Base-by-base conservation (phyloP, 345 rosid genomes). In the Camelina sativa region DNA sequence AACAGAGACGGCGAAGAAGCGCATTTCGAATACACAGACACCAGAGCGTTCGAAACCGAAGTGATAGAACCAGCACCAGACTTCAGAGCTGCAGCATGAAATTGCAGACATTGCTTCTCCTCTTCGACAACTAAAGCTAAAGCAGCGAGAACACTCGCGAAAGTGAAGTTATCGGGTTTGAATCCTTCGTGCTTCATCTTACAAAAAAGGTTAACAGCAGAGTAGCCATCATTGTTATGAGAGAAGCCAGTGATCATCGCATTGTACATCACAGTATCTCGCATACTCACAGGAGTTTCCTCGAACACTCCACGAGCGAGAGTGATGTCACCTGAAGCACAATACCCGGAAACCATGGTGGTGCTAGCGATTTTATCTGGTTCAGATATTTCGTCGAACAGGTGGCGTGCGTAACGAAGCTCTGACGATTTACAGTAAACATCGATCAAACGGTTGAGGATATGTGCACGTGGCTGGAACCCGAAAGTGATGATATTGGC, bases 361-460 rank as follows among this genome's bases (percentile, higher is more conserved):
- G 82, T 80, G 66, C 82, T 80, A 12, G 80, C 80, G 59, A 80
- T 46, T 65, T 56, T 70, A 62, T 80, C 82, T 62, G 80, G 82
- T 15, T 75, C 68, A 2, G 70, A 30, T 16, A 54, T 75, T 58
- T 43, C 80, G 11, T 75, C 80, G 80, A 80, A 80, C 69, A 75
- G 47, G 0, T 71, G 66, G 65, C 80, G 80, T n/a, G 82, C 82
- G 41, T 75, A 80, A 9, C 10, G 8, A 3, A 75, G 74, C 37
- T 71, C 52, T 20, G 80, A 65, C 1, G 77, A 71, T 80, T 80
- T 80, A 46, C 80, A 80, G 19, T 80, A 80, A 13, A 80, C 72
- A 44, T 80, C 76, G 3, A 80, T 75, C 58, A 80, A 38, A 35
- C 73, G 69, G 73, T 80, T 80, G 11, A 80, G 64, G 38, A 75